These are phyloP conservation scores for Colletotrichum graminicola DNA, from an alignment of 2,329 filamentous ascomycete species.

Conservation along the genomic window DNA sequence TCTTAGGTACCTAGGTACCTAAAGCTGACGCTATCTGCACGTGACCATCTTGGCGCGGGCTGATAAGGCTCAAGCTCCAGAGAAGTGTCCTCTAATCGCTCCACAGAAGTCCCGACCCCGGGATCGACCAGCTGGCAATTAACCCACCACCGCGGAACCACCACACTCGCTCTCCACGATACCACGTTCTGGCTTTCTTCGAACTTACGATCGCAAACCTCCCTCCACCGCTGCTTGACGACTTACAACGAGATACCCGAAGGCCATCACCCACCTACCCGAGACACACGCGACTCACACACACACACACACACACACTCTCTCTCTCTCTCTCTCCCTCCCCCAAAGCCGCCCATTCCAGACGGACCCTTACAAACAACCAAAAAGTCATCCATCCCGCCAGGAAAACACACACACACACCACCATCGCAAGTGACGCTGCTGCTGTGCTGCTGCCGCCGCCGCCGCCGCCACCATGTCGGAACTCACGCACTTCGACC, in stretches of 20 bases:
- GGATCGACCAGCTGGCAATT: slow-evolving; percentile 26
- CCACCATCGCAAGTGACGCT: background rate
- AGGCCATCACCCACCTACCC: slow-evolving; percentile 1
- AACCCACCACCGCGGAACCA: slow-evolving; percentile 1
- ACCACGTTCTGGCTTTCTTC: background rate
- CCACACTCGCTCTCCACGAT: slow-evolving; percentile 1
- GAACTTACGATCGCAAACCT: background rate
- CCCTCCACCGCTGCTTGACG: background rate
- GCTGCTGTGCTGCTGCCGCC: too few relatives aligned
- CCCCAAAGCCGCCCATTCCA: background rate
- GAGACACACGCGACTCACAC: background rate
- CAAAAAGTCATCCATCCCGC: background rate
- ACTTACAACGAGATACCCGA: slow-evolving; percentile 14
- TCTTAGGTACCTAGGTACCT: too few relatives aligned
- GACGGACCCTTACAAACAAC: background rate
- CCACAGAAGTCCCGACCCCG: background rate
- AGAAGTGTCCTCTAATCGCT: slow-evolving; percentile 37
- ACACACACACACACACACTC: too few relatives aligned
- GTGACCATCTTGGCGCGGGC: background rate
- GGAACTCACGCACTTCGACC: slow-evolving; percentile 80
- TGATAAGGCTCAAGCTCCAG: slow-evolving; percentile 30
- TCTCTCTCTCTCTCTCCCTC: too few relatives aligned
- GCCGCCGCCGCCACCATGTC: slow-evolving; percentile 56
- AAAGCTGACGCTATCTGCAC: slow-evolving; percentile 21
- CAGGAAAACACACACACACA: background rate